A percentile compares a stretch with the other conserved stretches of the same genome.
phyloP scores from a whole-genome alignment of 352 stramenopile species.

The Pythium grandisporangium region DNA sequence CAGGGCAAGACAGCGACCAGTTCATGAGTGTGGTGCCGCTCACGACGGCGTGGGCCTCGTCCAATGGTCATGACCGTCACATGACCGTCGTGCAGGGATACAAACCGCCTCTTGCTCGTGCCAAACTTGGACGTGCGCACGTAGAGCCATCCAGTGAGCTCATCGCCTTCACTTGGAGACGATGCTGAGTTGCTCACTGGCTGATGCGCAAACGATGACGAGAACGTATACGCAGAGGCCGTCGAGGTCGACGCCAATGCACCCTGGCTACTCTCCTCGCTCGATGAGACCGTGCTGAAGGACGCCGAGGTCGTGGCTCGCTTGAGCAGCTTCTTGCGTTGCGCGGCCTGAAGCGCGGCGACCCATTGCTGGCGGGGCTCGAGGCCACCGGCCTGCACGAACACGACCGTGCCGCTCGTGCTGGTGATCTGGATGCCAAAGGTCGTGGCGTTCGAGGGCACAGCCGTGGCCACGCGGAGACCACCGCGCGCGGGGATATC shows the following conservation, averaged over 20 bases:
- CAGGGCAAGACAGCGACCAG: conserved; percentile 35
- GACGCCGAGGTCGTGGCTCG: too few species aligned
- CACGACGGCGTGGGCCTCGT: conserved; percentile 19
- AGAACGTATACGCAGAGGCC: too few species aligned
- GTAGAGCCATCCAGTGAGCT: conserved; percentile 40
- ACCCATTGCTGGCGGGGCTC: conserved; percentile 36
- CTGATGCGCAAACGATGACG: too few species aligned
- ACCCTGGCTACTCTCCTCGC: too few species aligned
- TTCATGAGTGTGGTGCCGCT: conserved; percentile 32
- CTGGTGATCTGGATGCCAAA: conserved; percentile 54
- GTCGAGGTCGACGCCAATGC: too few species aligned
- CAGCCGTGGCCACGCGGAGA: conserved; percentile 32
- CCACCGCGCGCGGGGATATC: conserved; percentile 46
- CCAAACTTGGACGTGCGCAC: conserved; percentile 22
- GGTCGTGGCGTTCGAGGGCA: conserved; percentile 30
- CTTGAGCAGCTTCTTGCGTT: conserved; percentile 13
- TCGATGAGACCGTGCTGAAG: too few species aligned
- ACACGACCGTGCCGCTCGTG: conserved; percentile 45
- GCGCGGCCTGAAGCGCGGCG: conserved; percentile 37
- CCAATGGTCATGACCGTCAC: conserved; percentile 25
- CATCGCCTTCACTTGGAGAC: too few species aligned
- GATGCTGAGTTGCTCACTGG: too few species aligned
- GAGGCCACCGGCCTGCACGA: conserved; percentile 47
- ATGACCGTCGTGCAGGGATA: conserved; percentile 34
- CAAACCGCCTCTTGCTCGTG: conserved; percentile 52